A percentile compares a stretch with the other conserved stretches of the same genome.
Conservation (phyloP, 2,329 filamentous ascomycete genomes). For the Botryotinia convoluta region DNA sequence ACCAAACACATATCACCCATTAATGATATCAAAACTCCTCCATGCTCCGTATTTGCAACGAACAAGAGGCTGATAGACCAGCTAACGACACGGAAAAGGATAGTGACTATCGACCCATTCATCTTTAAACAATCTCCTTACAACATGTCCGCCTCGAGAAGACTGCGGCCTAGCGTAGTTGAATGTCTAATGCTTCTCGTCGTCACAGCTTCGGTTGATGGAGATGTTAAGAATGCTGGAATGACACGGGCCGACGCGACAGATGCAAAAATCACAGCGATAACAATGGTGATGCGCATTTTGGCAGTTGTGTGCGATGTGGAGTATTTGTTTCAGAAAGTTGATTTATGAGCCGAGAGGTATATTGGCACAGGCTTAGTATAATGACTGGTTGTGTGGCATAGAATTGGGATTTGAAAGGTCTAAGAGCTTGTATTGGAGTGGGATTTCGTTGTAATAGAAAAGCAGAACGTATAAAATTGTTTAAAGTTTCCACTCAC, state of each 20-base stretch:
- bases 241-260: constrained; percentile 21
- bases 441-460: neutral
- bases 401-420: neutral
- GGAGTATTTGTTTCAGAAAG: too few species aligned
- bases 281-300: constrained; percentile 21
- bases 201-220: neutral
- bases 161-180: neutral
- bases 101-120: neutral
- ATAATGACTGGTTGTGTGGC: neutral
- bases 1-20: neutral
- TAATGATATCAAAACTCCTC: neutral
- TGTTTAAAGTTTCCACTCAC: neutral
- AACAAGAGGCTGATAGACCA: neutral
- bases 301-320: neutral
- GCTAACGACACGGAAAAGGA: too few species aligned
- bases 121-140: neutral
- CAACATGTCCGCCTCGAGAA: neutral
- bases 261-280: constrained; percentile 18
- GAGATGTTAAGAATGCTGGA: constrained; percentile 20
- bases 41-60: neutral
- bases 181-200: neutral
- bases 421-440: neutral
- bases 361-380: neutral
- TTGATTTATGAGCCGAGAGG: neutral
- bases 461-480: neutral